phyloP scores from a whole-genome alignment of 1,139 yeast genomes.

The Pichia sp. region DNA sequence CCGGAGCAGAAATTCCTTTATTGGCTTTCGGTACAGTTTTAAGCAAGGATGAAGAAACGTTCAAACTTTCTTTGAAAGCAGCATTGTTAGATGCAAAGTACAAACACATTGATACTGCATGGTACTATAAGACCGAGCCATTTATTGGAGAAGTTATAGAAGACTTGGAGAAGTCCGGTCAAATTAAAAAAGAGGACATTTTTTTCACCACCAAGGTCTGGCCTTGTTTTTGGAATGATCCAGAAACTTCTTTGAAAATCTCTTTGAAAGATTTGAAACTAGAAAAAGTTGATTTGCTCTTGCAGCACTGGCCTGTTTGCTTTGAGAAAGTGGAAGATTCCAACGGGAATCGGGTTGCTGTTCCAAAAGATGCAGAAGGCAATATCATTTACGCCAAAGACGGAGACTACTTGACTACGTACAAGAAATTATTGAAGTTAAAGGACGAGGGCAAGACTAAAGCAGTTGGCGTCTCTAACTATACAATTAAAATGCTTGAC shows the following conservation, averaged over 20 bases:
- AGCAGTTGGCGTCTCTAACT: constrained; percentile 63
- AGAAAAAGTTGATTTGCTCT: constrained; percentile 45
- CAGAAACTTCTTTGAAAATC: constrained; percentile 26
- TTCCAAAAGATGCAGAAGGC: constrained; percentile 23
- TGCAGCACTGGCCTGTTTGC: constrained; percentile 49
- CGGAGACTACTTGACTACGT: constrained; percentile 42
- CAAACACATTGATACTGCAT: constrained; percentile 77
- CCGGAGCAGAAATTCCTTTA: constrained; percentile 62
- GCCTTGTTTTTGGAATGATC: constrained; percentile 33
- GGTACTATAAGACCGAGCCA: constrained; percentile 61
- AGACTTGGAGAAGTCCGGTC: constrained; percentile 55
- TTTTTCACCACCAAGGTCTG: constrained; percentile 81
- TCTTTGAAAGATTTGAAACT: constrained; percentile 37
- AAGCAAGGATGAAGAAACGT: constrained; percentile 49
- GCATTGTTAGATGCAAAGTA: constrained; percentile 66
- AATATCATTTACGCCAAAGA: constrained; percentile 19
- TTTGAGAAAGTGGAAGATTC: constrained; percentile 18
- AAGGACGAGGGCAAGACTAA: constrained; percentile 38
- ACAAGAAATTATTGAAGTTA: constrained; percentile 45
- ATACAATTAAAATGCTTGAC: constrained; percentile 44
- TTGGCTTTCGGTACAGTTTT: constrained; percentile 79
- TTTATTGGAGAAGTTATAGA: constrained; percentile 63
- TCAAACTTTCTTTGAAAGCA: constrained; percentile 55
- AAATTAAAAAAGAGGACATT: constrained; percentile 49
- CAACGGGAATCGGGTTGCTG: constrained; percentile 18